Evolutionary conservation across 331 rosid species (phyloP), one percentile per base, ranked within the genome.

Genomic region (Arachis monticola): DNA sequence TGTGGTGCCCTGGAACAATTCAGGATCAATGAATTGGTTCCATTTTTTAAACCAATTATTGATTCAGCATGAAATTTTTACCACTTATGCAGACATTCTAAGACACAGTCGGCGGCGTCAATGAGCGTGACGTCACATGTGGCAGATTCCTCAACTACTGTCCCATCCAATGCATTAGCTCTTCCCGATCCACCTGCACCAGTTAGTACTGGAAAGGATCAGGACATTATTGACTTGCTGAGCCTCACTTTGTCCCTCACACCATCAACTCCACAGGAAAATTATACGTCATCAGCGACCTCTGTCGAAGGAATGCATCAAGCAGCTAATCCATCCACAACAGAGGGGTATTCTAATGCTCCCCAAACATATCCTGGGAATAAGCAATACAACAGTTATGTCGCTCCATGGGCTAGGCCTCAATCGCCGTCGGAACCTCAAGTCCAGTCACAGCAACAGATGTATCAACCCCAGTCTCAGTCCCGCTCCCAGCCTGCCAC

Each of bases 391-490:
- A 82, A 79, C 79, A 89, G 77, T 81, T 95, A 95, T 44, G 93
- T 95, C 62, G 97, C 80, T 48, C 97, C 99, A 10, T 95, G 99
- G 97, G 97, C 99, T 72, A 96, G 85, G 81, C 80, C 88, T 17
- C 88, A 85, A 60, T 46, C 80, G 1, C 74, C 70, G 10, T 60
- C 82, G 30, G 80, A 85, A 41, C 63, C 78, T 56, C 88, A 81
- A 60, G 31, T 79, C 11, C 89, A 85, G 47, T 51, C 56, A 10
- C 90, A 83, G 48, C 88, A 77, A 31, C 85, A 78, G 10, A 76
- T 64, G 47, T 63, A 70, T 68, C 85, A 79, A 64, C 77, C 78
- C 14, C 82, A 84, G 55, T 46, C 76, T 17, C 77, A 70, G 13
- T 71, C 79, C n/a, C 86, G 67, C 27, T 53, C 59, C 30, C 59